Conservation (phyloP, 1,139 yeast genomes). For the Magnusiomyces sp. region DNA sequence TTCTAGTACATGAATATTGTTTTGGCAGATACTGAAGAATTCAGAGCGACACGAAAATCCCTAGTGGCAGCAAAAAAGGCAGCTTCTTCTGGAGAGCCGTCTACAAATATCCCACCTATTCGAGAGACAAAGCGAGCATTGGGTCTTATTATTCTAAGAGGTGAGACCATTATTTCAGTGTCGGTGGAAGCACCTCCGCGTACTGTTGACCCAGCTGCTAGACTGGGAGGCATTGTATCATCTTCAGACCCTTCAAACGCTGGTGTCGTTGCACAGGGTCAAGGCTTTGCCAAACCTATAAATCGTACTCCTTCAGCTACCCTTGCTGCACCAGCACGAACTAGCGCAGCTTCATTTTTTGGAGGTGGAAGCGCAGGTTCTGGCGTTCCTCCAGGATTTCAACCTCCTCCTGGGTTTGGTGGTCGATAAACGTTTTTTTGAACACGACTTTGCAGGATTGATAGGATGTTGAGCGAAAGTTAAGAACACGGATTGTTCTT, state of each 20-base stretch:
- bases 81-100: slow-evolving; percentile 7
- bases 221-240: slow-evolving; percentile 37
- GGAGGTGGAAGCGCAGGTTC: slow-evolving; percentile 11
- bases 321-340: slow-evolving; percentile 27
- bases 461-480: not conserved
- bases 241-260: slow-evolving; percentile 36
- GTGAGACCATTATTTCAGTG: slow-evolving; percentile 80
- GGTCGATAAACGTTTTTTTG: slow-evolving; percentile 8
- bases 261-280: slow-evolving; percentile 16
- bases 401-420: slow-evolving; percentile 25
- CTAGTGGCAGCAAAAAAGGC: slow-evolving; percentile 8
- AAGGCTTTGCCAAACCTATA: slow-evolving; percentile 9
- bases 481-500: too few species aligned
- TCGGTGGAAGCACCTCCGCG: slow-evolving; percentile 76
- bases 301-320: slow-evolving; percentile 13
- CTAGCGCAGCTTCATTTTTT: slow-evolving; percentile 19
- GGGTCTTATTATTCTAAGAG: slow-evolving; percentile 78
- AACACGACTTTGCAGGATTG: not conserved
- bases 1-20: slow-evolving; percentile 68
- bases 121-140: slow-evolving; percentile 60
- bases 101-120: slow-evolving; percentile 14
- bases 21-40: slow-evolving; percentile 76
- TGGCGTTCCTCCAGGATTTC: slow-evolving; percentile 23
- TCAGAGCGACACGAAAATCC: slow-evolving; percentile 61
- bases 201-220: slow-evolving; percentile 35